These are phyloP conservation scores for Cercospora sp. DNA, from an alignment of 2,329 filamentous ascomycete genomes.

Conservation along the genomic window DNA sequence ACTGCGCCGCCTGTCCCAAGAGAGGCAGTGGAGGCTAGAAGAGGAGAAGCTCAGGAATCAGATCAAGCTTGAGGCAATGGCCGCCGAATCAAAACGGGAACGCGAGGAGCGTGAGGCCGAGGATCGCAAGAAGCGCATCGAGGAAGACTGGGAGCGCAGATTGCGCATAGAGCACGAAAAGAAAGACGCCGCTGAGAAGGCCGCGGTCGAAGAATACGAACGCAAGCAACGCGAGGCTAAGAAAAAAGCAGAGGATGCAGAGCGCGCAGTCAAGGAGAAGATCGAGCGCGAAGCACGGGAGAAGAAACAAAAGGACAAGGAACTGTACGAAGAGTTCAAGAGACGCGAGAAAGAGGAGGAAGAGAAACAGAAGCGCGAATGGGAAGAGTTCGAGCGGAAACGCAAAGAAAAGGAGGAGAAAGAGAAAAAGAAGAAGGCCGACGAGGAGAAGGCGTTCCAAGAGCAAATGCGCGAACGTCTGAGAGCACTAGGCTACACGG, in stretches of 20 bases:
- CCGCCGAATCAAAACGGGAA: conserved; percentile 42
- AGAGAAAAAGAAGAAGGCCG: conserved; percentile 30
- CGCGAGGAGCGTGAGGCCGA: conserved; percentile 42
- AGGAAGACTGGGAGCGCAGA: conserved; percentile 44
- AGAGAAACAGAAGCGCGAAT: conserved; percentile 47
- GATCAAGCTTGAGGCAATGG: conserved; percentile 34
- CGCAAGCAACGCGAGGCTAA: conserved; percentile 41
- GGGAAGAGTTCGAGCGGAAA: conserved; percentile 59
- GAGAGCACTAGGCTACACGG: conserved; percentile 48
- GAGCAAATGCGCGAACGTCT: conserved; percentile 49
- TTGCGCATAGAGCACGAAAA: conserved; percentile 42
- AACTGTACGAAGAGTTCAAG: conserved; percentile 31
- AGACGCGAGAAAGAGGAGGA: conserved; percentile 35
- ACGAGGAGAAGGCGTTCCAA: conserved; percentile 46
- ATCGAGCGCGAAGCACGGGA: conserved; percentile 43
- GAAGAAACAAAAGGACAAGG: conserved; percentile 43
- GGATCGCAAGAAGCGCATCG: conserved; percentile 40
- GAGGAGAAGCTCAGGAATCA: conserved; percentile 40
- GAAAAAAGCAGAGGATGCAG: conserved; percentile 43
- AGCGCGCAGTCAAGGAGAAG: conserved; percentile 43
- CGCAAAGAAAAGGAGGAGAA: conserved; percentile 64
- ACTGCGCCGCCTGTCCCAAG: conserved; percentile 39
- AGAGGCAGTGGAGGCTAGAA: conserved; percentile 40
- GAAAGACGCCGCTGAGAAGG: conserved; percentile 37
- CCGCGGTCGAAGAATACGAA: conserved; percentile 42